phyloP scores from a whole-genome alignment of 768 basidiomycete genomes.

The Collybia mongolica region DNA sequence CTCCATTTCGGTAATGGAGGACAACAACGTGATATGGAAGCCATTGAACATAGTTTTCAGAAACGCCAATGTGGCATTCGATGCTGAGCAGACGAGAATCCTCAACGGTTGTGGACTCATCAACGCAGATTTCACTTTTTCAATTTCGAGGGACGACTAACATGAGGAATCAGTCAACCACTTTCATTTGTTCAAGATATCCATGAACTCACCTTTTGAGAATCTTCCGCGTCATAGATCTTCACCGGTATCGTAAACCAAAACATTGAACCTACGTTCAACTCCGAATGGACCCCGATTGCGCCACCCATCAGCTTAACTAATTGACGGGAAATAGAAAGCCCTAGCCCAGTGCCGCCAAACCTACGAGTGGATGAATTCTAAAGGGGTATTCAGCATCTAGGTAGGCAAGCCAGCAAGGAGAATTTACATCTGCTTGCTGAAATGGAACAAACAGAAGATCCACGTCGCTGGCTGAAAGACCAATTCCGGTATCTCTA shows the following conservation, averaged over 20 bases:
- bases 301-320: conserved; percentile 77
- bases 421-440: conserved; percentile 57
- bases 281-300: conserved; percentile 67
- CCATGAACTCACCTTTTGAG: conserved; percentile 42
- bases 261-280: conserved; percentile 64
- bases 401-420: not conserved
- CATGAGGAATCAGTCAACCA: not conserved
- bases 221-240: conserved; percentile 53
- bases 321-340: conserved; percentile 72
- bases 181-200: not conserved
- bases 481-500: conserved; percentile 73
- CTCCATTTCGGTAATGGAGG: conserved; percentile 46
- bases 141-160: conserved; percentile 47
- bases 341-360: conserved; percentile 75
- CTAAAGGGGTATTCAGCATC: conserved; percentile 16
- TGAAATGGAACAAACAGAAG: conserved; percentile 73
- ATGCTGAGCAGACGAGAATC: conserved; percentile 58
- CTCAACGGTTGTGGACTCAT: conserved; percentile 43
- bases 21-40: conserved; percentile 45
- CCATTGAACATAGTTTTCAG: conserved; percentile 56
- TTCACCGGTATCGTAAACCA: conserved; percentile 75
- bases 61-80: conserved; percentile 54
- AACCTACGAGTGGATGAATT: conserved; percentile 75
- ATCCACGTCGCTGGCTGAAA: conserved; percentile 64
- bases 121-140: conserved; percentile 45